Base-by-base conservation (phyloP, 202 grass and related monocot species). In the Bolboschoenoplectus hybrid region DNA sequence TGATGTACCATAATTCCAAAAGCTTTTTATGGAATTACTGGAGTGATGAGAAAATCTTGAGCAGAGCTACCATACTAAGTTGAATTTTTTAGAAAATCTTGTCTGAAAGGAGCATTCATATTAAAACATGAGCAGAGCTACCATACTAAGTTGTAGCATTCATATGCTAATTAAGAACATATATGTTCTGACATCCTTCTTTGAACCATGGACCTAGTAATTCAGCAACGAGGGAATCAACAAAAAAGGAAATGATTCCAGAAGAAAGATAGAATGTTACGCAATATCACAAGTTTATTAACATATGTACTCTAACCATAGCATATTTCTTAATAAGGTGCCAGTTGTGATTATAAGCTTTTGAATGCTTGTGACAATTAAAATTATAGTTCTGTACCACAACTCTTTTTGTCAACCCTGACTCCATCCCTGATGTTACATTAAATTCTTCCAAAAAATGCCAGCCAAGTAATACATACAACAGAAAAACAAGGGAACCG, bases 21-120 rank as follows among this genome's bases (percentile, higher is more conserved):
- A 26, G 26, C 26, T 26, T 26, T 26, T 26, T 26, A 26, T 26
- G 26, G 26, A 26, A 26, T 26, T 26, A 26, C 26, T 26, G 26
- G 26, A 0, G 26, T 26, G 26, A 26, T 26, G 26, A 26, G 26
- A 26, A 26, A 26, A 26, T 26, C 26, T 26, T 26, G 26, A 26
- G 26, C 26, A 26, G 26, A 26, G 26, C 0, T 26, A 26, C 26
- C 26, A 26, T 26, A 26, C 26, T 26, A 26, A 26, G 26, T 26
- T 26, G 26, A 26, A 26, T 26, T 26, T 26, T 26, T 26, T 26
- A 26, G 26, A 26, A 26, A 26, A 26, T 73, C 14, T 73, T 9
- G 43, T 73, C 69, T 73, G 8, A 47, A 72, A 72, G 69, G 69
- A 47, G 16, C 43, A 73, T 73, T 19, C 43, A 46, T 73, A 19